Percentiles rank a stretch among this genome's conserved stretches.
Conservation (phyloP, 2,329 filamentous ascomycete genomes). For the Colletotrichum truncatum region DNA sequence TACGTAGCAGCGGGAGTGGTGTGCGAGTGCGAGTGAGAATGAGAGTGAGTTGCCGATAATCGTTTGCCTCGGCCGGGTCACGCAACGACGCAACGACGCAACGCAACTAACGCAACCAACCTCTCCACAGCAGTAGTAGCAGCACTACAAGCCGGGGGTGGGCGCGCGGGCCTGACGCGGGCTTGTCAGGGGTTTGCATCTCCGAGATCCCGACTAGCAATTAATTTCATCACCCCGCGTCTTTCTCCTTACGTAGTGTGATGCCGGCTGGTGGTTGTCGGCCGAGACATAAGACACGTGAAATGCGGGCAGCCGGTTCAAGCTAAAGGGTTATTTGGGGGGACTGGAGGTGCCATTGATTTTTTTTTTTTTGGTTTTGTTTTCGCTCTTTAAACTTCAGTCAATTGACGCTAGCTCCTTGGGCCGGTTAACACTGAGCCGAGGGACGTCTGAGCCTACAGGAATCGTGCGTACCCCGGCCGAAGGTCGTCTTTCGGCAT, state of each 20-base stretch:
- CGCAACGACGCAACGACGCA: constrained; percentile 17
- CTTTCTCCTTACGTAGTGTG: not conserved
- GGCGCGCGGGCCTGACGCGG: constrained; percentile 22
- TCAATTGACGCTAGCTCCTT: constrained; percentile 2
- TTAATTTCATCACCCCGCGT: constrained; percentile 22
- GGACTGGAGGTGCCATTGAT: not conserved
- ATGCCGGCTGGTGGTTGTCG: constrained; percentile 2
- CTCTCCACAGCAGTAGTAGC: constrained; percentile 3
- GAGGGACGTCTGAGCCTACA: constrained; percentile 3
- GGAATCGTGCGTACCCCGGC: not conserved
- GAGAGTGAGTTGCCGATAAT: constrained; percentile 15
- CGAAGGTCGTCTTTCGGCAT: constrained; percentile 10
- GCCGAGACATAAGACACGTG: constrained; percentile 24
- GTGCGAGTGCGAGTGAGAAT: constrained; percentile 10
- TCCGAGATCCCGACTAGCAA: constrained; percentile 27
- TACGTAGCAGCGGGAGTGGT: not conserved
- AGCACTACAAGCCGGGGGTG: not conserved
- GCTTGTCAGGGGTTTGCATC: constrained; percentile 29
- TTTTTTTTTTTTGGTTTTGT: not conserved
- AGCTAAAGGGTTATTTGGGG: not conserved
- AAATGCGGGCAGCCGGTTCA: constrained; percentile 13
- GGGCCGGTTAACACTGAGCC: constrained; percentile 2
- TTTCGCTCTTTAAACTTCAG: constrained; percentile 8
- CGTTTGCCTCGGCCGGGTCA: constrained; percentile 29
- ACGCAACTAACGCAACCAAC: not conserved